Conservation (phyloP, 306 rosid species). For the Ochetophila trinervis region DNA sequence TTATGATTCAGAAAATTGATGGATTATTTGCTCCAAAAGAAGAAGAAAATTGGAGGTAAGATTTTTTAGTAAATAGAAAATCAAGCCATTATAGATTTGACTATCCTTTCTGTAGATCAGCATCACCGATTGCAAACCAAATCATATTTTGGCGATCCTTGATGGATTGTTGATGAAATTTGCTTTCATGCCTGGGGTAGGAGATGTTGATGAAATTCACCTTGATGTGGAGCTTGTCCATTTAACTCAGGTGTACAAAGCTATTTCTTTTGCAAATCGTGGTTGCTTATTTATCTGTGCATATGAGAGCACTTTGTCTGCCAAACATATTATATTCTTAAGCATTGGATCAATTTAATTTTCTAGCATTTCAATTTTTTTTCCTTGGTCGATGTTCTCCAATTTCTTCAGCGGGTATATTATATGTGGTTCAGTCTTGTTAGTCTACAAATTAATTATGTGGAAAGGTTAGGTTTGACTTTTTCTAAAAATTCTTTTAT, state of each 20-base stretch:
- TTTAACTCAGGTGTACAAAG: slow-evolving; percentile 72
- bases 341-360: slow-evolving; percentile 3
- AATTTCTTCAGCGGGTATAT: neutral
- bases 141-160: too few relatives aligned
- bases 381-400: neutral
- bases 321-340: neutral
- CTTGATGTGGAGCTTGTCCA: slow-evolving; percentile 94
- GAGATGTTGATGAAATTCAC: slow-evolving; percentile 70
- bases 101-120: too few relatives aligned
- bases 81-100: too few relatives aligned
- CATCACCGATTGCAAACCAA: too few relatives aligned
- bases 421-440: neutral
- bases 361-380: neutral
- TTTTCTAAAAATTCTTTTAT: neutral
- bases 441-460: neutral
- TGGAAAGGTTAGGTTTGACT: neutral
- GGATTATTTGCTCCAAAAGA: too few relatives aligned
- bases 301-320: neutral
- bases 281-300: slow-evolving; percentile 10
- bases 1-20: too few relatives aligned
- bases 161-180: too few relatives aligned
- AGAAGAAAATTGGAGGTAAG: too few relatives aligned
- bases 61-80: too few relatives aligned
- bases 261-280: slow-evolving; percentile 22
- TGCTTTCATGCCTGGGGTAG: slow-evolving; percentile 57